Conservation (phyloP, 768 basidiomycete species). For the Coprinopsis cinerea region DNA sequence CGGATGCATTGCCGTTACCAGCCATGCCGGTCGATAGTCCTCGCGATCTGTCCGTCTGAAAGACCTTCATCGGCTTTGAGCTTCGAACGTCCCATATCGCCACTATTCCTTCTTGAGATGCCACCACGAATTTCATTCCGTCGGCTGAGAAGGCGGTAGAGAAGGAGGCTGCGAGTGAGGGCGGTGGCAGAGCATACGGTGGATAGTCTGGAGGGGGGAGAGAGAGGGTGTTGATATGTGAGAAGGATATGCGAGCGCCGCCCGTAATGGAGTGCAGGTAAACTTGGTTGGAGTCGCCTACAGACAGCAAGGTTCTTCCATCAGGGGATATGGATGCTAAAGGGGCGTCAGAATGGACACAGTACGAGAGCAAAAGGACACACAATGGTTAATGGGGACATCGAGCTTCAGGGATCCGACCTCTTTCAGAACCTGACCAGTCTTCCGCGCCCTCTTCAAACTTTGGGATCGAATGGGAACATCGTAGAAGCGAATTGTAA, state of each 20-base stretch:
- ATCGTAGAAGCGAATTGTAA: conserved; percentile 74
- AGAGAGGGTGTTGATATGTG: conserved; percentile 60
- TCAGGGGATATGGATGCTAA: conserved; percentile 88
- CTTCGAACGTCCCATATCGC: conserved; percentile 82
- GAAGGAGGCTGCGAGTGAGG: conserved; percentile 65
- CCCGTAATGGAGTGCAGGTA: conserved; percentile 76
- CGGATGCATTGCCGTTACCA: conserved; percentile 38
- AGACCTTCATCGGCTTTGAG: conserved; percentile 61
- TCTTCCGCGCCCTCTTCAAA: conserved; percentile 23
- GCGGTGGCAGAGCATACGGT: conserved; percentile 28
- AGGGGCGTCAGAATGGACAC: background rate
- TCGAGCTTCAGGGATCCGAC: conserved; percentile 52
- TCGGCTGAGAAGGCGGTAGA: conserved; percentile 73
- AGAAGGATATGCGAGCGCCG: conserved; percentile 53
- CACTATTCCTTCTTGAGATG: conserved; percentile 75
- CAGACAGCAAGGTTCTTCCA: conserved; percentile 78
- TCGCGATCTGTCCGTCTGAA: conserved; percentile 48
- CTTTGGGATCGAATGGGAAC: conserved; percentile 48
- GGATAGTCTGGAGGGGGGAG: conserved; percentile 52
- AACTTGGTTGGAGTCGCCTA: conserved; percentile 86
- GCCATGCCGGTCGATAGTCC: conserved; percentile 5
- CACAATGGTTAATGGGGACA: conserved; percentile 80
- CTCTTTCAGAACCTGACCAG: conserved; percentile 29
- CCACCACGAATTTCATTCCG: conserved; percentile 76
- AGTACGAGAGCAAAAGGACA: conserved; percentile 18